A percentile compares a stretch with the other conserved stretches of the same genome.
Evolutionary conservation across 2,329 filamentous ascomycete species (phyloP).

Genomic region (Talaromyces sp.): DNA sequence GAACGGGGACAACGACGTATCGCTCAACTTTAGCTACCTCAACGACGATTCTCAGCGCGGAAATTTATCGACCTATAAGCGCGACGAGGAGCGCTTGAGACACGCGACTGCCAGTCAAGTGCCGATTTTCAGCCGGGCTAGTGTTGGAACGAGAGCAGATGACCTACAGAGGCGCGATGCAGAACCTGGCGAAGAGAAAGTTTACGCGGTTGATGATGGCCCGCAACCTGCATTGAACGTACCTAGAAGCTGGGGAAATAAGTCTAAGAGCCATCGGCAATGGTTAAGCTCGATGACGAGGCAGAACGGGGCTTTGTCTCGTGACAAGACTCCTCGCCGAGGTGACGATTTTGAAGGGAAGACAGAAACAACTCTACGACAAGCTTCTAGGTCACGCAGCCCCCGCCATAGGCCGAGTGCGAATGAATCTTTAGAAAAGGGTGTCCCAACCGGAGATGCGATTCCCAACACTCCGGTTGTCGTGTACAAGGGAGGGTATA

Average conservation of each 20-base stretch:
- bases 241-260: constrained; percentile 32
- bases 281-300: constrained; percentile 30
- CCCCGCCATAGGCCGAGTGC: constrained; percentile 10
- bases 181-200: constrained; percentile 13
- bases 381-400: constrained; percentile 9
- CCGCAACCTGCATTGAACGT: constrained; percentile 29
- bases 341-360: constrained; percentile 9
- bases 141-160: constrained; percentile 25
- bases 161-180: constrained; percentile 32
- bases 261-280: constrained; percentile 24
- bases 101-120: constrained; percentile 32
- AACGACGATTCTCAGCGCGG: constrained; percentile 28
- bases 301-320: constrained; percentile 15
- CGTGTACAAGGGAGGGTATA: constrained; percentile 27
- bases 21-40: constrained; percentile 28
- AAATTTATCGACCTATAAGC: constrained; percentile 27
- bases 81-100: constrained; percentile 34
- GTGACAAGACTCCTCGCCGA: constrained; percentile 9
- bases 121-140: constrained; percentile 36
- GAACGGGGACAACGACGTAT: constrained; percentile 14
- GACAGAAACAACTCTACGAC: background rate
- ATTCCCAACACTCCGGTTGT: constrained; percentile 35
- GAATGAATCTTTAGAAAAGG: background rate
- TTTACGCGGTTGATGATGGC: constrained; percentile 17
- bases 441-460: constrained; percentile 15